Base-by-base conservation (phyloP, 73 alveolate species). In the Stentor roeselii region DNA sequence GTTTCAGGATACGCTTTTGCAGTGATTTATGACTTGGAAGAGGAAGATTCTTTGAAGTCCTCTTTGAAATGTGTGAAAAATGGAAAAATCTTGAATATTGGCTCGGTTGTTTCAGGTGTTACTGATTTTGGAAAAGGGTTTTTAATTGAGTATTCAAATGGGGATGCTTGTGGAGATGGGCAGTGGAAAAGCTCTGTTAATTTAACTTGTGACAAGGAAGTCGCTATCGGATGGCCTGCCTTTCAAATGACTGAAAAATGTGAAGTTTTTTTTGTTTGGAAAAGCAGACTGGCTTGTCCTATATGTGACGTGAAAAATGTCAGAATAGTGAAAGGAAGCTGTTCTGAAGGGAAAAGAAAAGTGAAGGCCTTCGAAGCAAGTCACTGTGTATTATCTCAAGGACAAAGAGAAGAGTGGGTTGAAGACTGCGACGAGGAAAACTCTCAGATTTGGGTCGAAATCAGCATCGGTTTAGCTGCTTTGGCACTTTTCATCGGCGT, bases 111-210 rank as follows among this genome's bases (percentile, higher is more conserved):
- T 0, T 21, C n/a, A 30, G 37, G 37, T n/a, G 37, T 67, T 21
- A 67, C 37, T 0, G 37, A 67, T 1, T 21, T 32, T 1, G 37
- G 27, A 27, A 21, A 67, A 27, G 80, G 80, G 41, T n/a, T 34
- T 67, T n/a, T 21, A 1, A 32, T 67, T 67, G 41, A 67, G 1
- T 67, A 67, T 2, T 21, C 41, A 21, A 36, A 67, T 27, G 80
- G 80, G 41, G 80, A 67, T 2, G 34, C 34, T 30, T 67, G 80
- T 67, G 37, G 34, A n/a, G n/a, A n/a, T n/a, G n/a, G n/a, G n/a
- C n/a, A n/a, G n/a, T n/a, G n/a, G n/a, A 50, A 50, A 50, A 11
- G 30, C 21, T 11, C 67, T 50, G 6, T 50, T 6, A 50, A 11
- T 11, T 50, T 50, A 50, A 50, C 6, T 11, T 50, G 67, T 21